Evolutionary conservation across 768 basidiomycete species (phyloP), one percentile per base, ranked within the genome.

Genomic region (Psilocybe tampanensis): DNA sequence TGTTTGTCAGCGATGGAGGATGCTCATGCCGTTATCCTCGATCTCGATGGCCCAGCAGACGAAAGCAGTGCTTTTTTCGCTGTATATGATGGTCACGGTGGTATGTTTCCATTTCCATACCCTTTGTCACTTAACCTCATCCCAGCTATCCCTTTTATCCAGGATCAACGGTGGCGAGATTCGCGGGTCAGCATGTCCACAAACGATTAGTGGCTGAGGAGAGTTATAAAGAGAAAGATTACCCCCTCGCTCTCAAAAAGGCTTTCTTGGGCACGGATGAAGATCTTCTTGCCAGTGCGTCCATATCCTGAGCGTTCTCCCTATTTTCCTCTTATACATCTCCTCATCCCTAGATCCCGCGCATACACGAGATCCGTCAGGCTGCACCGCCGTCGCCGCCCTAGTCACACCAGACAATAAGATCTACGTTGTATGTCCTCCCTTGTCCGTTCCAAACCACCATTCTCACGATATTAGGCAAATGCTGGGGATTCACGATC

Each of bases 71-170:
- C 92, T 0, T 95, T 98, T 76, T 97, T 98, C 66, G 96, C 91
- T 24, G 95, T 99, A 1, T 98, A 97, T 68, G 97, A 99, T 74
- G 97, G 97, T 26, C 97, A 99, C 70, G 97, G 97, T 58, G 97
- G 96, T 94, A 67, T 62, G 84, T 71, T 52, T 21, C 45, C 24
- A 44, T 63, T 43, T 39, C 33, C 21, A 21, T 33, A 44, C 18
- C 41, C 48, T 47, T 49, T 29, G 26, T 4, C 13, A 8, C n/a
- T n/a, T n/a, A n/a, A n/a, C n/a, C n/a, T n/a, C n/a, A n/a, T n/a
- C n/a, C n/a, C 15, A 19, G 23, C 21, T 53, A n/a, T 39, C 47
- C 62, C 56, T 56, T 49, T 51, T 52, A 39, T 32, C 45, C 63
- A 96, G 94, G 94, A 36, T 81, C 86, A 24, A 82, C 87, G 5